These are phyloP conservation scores for Entrophospora sp. DNA, from an alignment of 192 early-diverging fungal species.

Conservation along the genomic window DNA sequence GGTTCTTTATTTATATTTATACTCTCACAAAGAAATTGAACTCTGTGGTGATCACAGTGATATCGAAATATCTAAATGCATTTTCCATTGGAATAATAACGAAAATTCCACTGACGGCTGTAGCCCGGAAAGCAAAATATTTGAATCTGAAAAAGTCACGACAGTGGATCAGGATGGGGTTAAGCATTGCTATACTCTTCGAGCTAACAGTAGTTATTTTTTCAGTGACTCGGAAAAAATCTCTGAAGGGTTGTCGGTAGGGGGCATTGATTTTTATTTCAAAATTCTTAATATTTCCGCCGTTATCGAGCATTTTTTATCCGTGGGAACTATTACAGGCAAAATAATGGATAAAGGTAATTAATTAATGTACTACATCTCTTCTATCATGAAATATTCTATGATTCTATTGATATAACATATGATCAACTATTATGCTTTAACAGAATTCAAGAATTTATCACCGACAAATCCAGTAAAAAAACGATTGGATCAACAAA, in stretches of 20 bases:
- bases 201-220: background rate
- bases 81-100: background rate
- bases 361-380: background rate
- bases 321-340: background rate
- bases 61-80: background rate
- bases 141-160: background rate
- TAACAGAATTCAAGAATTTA: too few relatives aligned
- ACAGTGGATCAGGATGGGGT: too few relatives aligned
- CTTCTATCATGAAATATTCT: background rate
- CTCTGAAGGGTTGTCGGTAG: background rate
- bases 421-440: background rate
- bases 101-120: background rate
- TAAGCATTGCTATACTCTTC: background rate
- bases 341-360: background rate
- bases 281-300: background rate
- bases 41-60: background rate
- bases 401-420: background rate
- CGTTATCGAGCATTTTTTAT: background rate
- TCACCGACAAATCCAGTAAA: background rate
- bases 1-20: background rate
- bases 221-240: background rate
- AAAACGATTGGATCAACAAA: background rate
- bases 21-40: background rate
- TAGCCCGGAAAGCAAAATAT: background rate
- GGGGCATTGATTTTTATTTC: slow-evolving; percentile 3